A percentile compares a stretch with the other conserved stretches of the same genome.
Conservation (phyloP, 306 rosid species). For the Oemleria cerasiformis region DNA sequence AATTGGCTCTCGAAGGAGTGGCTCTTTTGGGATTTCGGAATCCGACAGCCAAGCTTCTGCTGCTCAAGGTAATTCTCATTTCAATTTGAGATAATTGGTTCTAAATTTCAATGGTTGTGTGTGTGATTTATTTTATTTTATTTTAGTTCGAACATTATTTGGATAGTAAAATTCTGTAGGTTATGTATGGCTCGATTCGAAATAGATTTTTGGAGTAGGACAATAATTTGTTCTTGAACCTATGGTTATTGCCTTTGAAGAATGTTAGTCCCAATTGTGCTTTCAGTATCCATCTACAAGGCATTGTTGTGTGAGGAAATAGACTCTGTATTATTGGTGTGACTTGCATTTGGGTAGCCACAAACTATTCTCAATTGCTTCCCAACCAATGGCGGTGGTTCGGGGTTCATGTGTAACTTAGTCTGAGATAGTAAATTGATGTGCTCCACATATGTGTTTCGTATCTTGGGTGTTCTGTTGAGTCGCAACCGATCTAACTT, state of each 20-base stretch:
- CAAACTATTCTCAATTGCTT: not conserved
- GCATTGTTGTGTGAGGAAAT: too few relatives aligned
- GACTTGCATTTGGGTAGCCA: too few relatives aligned
- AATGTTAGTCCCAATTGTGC: not conserved
- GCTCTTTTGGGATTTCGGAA: conserved; percentile 50
- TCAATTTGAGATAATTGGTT: not conserved
- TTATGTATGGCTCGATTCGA: not conserved
- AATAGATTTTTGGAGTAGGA: too few relatives aligned
- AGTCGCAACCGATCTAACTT: not conserved
- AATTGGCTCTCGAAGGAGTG: conserved; percentile 45
- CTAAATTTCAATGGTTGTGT: not conserved
- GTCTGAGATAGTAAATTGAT: not conserved
- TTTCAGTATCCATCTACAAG: not conserved
- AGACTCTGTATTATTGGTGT: too few relatives aligned
- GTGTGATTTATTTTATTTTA: not conserved
- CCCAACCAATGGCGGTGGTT: not conserved
- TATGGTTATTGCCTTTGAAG: not conserved
- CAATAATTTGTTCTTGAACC: too few relatives aligned
- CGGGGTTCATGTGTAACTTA: not conserved
- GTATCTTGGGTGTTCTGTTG: not conserved
- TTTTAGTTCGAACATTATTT: not conserved
- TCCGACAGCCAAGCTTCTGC: conserved; percentile 32
- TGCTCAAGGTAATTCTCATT: conserved; percentile 37
- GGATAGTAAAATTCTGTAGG: not conserved
- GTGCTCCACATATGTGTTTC: not conserved